Base-by-base conservation (phyloP, 2,329 filamentous ascomycete species). In the Trichoderma pleuroti region DNA sequence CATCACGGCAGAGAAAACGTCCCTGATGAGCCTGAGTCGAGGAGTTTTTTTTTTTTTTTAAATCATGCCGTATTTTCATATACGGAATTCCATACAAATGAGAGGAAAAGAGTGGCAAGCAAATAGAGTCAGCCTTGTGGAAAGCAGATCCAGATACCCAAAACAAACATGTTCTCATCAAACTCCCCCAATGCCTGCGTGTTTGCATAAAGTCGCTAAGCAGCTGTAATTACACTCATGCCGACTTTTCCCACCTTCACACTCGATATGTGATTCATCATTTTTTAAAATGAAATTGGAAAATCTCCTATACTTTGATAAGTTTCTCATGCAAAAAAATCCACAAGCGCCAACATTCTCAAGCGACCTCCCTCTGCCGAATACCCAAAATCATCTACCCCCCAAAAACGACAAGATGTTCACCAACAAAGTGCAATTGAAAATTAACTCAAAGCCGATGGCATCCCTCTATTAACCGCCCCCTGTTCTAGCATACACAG, bases 121-220 rank as follows among this genome's bases (percentile, higher is more conserved):
- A 10, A 21, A 49, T 21, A 49, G 36, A 68, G 30, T 14, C 24
- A 12, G 59, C 28, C 14, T 60, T 60, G 49, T 46, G 30, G 30
- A 24, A 68, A 36, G 54, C 16, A 60, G 64, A 42, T 49, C 9
- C 24, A 46, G 64, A 67, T 67, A 59, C 64, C 64, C 64, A 57
- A 34, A 59, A 16, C 34, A 39, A 39, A 28, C 46, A 36, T 54
- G 18, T 39, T 14, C 28, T 59, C 30, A 21, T 21, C 18, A 16
- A 34, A 21, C 10, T 59, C 21, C 12, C 12, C 10, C 18, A 4
- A 4, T 34, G n/a, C 30, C 8, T 32, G 18, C 9, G 56, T 21
- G n/a, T 21, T 59, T 57, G 54, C 54, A 30, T 21, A 34, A 18
- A 9, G n/a, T 32, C 9, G 16, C 54, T 57, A 18, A 30, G 3